These are phyloP conservation scores for Cubamyces lactineus DNA, from an alignment of 768 basidiomycete species.

Conservation along the genomic window DNA sequence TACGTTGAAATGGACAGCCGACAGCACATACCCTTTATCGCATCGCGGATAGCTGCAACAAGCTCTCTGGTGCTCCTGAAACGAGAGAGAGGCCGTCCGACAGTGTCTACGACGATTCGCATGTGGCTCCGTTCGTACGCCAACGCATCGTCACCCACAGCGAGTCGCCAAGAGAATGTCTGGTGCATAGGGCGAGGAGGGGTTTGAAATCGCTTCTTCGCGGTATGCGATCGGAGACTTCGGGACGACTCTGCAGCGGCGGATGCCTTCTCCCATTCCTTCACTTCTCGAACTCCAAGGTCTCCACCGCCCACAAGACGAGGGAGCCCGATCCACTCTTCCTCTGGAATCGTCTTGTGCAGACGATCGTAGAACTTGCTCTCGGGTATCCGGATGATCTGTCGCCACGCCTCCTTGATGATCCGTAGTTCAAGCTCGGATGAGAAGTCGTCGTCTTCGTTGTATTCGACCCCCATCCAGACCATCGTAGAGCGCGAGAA, in stretches of 20 bases:
- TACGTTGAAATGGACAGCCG: no score
- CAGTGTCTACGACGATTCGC: conserved; percentile 15
- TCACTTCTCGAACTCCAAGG: background rate
- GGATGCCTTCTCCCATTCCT: background rate
- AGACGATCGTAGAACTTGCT: conserved; percentile 11
- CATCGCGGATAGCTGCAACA: conserved; percentile 17
- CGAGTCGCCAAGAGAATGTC: conserved; percentile 8
- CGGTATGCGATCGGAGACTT: no score
- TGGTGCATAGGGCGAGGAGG: conserved; percentile 4
- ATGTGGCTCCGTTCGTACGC: conserved; percentile 17
- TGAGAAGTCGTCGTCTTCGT: background rate
- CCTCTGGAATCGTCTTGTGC: background rate
- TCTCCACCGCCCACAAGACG: background rate
- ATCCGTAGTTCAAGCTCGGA: background rate
- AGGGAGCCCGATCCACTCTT: background rate
- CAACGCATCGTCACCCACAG: background rate
- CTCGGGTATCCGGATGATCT: conserved; percentile 7
- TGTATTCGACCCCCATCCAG: conserved; percentile 15
- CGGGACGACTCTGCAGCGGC: no score
- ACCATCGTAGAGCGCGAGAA: conserved; percentile 22
- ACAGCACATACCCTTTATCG: conserved; percentile 12
- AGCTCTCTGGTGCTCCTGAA: conserved; percentile 18
- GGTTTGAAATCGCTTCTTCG: no score
- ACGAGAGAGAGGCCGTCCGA: conserved; percentile 8
- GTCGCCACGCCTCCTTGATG: conserved; percentile 26